Percentiles rank a stretch among this genome's conserved stretches.
phyloP scores from a whole-genome alignment of 371 early-diverging fungal genomes.

The Actinomortierella ambigua region DNA sequence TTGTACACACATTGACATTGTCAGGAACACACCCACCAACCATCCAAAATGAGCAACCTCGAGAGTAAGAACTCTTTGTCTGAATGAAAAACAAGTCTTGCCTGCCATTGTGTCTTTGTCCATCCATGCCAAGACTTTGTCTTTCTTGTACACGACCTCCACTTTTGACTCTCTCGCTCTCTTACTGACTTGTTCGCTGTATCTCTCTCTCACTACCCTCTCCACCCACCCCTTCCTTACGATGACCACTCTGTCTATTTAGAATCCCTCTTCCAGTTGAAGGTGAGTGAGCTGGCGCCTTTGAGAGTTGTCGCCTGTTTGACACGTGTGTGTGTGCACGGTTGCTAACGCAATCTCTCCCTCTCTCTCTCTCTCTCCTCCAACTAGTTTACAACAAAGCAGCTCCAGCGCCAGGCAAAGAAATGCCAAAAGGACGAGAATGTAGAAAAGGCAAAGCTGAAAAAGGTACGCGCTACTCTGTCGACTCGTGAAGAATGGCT shows the following conservation, averaged over 20 bases:
- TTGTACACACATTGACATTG: not conserved
- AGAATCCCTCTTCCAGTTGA: no score
- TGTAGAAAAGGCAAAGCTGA: slow-evolving; percentile 82
- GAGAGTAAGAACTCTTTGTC: slow-evolving; percentile 28
- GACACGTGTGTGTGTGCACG: no score
- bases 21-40: slow-evolving; percentile 2
- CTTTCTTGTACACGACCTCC: not conserved
- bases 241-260: no score
- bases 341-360: not conserved
- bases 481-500: not conserved
- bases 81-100: not conserved
- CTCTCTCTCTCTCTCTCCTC: not conserved
- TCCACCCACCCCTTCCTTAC: no score
- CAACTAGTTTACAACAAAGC: slow-evolving; percentile 89
- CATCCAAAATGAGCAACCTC: slow-evolving; percentile 40
- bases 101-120: not conserved
- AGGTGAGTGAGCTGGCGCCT: no score
- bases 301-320: no score
- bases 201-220: not conserved
- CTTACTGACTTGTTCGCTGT: not conserved
- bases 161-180: not conserved
- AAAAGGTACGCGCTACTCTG: slow-evolving; percentile 67
- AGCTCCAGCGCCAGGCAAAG: slow-evolving; percentile 84
- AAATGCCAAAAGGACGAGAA: slow-evolving; percentile 86
- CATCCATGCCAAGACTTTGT: not conserved